Percentiles rank a stretch among this genome's conserved stretches.
Conservation (phyloP, 2,329 filamentous ascomycete genomes). For the Hypoxylon sp. region DNA sequence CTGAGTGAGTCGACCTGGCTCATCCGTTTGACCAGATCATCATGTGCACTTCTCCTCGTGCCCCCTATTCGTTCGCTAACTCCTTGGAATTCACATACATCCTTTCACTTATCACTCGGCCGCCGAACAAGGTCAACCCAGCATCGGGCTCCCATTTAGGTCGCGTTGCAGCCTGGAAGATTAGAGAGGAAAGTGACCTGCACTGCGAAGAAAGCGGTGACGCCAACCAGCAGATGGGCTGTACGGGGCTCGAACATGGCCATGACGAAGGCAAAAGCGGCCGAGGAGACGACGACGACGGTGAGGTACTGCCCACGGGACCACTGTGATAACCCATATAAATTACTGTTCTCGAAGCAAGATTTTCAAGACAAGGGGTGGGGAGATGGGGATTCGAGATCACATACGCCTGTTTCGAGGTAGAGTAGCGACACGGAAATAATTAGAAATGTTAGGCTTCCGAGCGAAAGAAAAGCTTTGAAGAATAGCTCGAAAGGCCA, state of each 20-base stretch:
- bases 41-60: too few species aligned
- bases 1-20: too few species aligned
- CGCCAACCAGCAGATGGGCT: slow-evolving; percentile 33
- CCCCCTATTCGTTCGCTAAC: neutral
- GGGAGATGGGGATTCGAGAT: neutral
- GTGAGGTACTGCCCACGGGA: slow-evolving; percentile 19
- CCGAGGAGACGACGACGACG: slow-evolving; percentile 31
- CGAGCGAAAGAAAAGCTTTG: slow-evolving; percentile 11
- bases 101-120: neutral
- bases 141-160: neutral
- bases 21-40: too few species aligned
- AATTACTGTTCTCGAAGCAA: neutral
- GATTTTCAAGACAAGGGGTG: too few species aligned
- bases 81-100: neutral
- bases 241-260: slow-evolving; percentile 32
- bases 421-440: slow-evolving; percentile 38
- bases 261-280: slow-evolving; percentile 33
- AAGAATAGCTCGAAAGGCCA: slow-evolving; percentile 13
- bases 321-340: slow-evolving; percentile 10
- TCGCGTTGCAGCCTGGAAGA: slow-evolving; percentile 3
- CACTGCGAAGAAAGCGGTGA: slow-evolving; percentile 43
- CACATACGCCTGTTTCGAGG: slow-evolving; percentile 7
- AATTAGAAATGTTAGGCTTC: slow-evolving; percentile 26
- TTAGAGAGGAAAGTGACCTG: slow-evolving; percentile 39
- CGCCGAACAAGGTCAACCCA: neutral